These are phyloP conservation scores for Stylosanthes scabra DNA, from an alignment of 331 rosid species.

Conservation along the genomic window DNA sequence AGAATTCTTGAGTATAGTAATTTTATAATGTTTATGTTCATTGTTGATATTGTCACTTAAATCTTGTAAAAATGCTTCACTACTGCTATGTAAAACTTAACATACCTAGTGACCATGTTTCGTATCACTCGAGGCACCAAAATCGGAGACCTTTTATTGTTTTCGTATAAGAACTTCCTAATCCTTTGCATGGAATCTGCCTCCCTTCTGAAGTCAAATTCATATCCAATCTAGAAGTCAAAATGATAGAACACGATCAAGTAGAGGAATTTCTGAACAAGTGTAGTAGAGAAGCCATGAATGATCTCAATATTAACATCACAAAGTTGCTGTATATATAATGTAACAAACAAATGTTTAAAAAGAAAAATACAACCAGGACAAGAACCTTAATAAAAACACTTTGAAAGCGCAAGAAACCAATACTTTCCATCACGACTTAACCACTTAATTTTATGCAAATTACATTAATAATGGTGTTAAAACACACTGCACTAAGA, in stretches of 20 bases:
- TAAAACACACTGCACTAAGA: background rate
- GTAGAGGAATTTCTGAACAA: constrained; percentile 43
- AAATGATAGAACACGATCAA: constrained; percentile 38
- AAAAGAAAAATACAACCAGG: background rate
- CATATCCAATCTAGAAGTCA: constrained; percentile 84
- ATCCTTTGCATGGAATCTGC: constrained; percentile 81
- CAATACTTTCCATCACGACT: no score
- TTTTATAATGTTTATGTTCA: constrained; percentile 26
- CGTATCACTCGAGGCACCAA: constrained; percentile 75
- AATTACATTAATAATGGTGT: background rate
- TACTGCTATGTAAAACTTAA: background rate
- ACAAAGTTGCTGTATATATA: no score
- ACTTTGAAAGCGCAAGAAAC: no score
- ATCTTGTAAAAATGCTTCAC: constrained; percentile 26
- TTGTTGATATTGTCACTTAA: constrained; percentile 23
- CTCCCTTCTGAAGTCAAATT: constrained; percentile 94
- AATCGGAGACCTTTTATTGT: constrained; percentile 76
- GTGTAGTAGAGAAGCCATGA: constrained; percentile 2
- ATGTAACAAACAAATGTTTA: no score
- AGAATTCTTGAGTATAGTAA: constrained; percentile 11
- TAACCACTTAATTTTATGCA: no score
- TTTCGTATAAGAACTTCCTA: constrained; percentile 65
- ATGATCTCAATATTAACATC: no score
- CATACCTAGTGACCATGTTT: constrained; percentile 78
- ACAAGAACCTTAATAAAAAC: constrained; percentile 32